Evolutionary conservation across 2,329 filamentous ascomycete species (phyloP), one percentile per base, ranked within the genome.

Genomic region (Sclerotinia borealis): DNA sequence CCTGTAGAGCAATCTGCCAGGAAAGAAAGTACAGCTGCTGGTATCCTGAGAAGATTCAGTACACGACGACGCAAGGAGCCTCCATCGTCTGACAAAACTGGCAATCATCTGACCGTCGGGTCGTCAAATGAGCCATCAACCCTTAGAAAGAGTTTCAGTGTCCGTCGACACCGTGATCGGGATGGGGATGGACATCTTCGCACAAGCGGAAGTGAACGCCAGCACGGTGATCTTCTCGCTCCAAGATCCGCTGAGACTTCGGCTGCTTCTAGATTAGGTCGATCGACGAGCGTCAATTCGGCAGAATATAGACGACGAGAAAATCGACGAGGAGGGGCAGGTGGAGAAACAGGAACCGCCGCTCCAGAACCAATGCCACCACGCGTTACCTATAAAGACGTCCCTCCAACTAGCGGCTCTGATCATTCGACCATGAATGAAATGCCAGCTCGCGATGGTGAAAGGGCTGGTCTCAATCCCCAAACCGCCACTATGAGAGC

Each of bases 231-330:
- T 65, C 81, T 96, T 17, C 82, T 96, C 15, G 43, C 52, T 48
- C 90, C 90, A 1, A 77, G 83, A 67, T 84, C 87, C 8, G 81
- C 83, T 25, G 87, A 86, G 45, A 84, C 77, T 61, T 78, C 78
- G 55, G 80, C 85, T 25, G 83, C 83, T 60, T 86, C 84, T 54
- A 89, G 89, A 69, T 79, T 97, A 22, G 91, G 91, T 41, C 85
- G 93, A 66, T 96, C 92, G 8, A 92, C 93, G 10, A 97, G 93
- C 73, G 93, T 97, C 61, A 96, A 93, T 72, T 95, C 91, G 2
- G 91, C 89, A 34, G 92, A 96, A 67, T 86, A 91, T 65, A 84
- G 91, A 66, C 81, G 90, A 65, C 85, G 90, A 61, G 77, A 85
- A 55, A 79, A 80, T 55, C 79, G 83, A 64, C 77, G 84, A 68